phyloP scores from a whole-genome alignment of 208 protist genomes.

The Vickermania spadyakhi region DNA sequence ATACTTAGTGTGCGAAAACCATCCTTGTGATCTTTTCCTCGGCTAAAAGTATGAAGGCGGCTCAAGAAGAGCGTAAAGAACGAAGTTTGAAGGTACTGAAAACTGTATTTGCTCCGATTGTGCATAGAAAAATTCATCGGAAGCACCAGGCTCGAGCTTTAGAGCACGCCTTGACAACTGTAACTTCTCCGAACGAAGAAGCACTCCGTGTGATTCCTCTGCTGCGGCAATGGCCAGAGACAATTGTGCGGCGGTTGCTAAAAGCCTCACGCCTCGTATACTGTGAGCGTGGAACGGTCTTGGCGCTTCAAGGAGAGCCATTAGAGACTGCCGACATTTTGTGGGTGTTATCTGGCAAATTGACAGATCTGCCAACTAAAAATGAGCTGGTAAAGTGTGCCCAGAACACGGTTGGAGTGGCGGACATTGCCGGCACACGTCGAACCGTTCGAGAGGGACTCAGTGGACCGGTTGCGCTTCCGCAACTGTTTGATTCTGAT shows the following conservation, averaged over 20 bases:
- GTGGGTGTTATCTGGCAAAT: slow-evolving; percentile 49
- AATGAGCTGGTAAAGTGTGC: slow-evolving; percentile 11
- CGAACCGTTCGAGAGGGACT: neutral
- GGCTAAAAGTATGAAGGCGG: too few relatives aligned
- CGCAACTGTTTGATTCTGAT: neutral
- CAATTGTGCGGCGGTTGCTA: slow-evolving; percentile 20
- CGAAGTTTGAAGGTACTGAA: slow-evolving; percentile 15
- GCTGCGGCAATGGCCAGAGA: slow-evolving; percentile 31
- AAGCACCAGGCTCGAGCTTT: neutral
- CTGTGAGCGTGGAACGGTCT: slow-evolving; percentile 17
- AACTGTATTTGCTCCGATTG: slow-evolving; percentile 12
- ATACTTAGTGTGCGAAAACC: too few relatives aligned
- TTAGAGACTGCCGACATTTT: slow-evolving; percentile 20
- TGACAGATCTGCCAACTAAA: slow-evolving; percentile 52
- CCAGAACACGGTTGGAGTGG: neutral
- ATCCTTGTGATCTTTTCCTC: too few relatives aligned
- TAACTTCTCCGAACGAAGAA: neutral
- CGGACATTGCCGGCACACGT: too few relatives aligned
- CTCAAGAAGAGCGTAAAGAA: slow-evolving; percentile 4
- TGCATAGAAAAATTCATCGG: neutral
- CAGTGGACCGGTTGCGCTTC: neutral
- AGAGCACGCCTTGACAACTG: neutral
- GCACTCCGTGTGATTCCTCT: slow-evolving; percentile 4
- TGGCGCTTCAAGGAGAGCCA: slow-evolving; percentile 42
- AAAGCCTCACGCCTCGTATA: slow-evolving; percentile 14